phyloP scores from a whole-genome alignment of 805 yeast species.

The Starmerella cellae region DNA sequence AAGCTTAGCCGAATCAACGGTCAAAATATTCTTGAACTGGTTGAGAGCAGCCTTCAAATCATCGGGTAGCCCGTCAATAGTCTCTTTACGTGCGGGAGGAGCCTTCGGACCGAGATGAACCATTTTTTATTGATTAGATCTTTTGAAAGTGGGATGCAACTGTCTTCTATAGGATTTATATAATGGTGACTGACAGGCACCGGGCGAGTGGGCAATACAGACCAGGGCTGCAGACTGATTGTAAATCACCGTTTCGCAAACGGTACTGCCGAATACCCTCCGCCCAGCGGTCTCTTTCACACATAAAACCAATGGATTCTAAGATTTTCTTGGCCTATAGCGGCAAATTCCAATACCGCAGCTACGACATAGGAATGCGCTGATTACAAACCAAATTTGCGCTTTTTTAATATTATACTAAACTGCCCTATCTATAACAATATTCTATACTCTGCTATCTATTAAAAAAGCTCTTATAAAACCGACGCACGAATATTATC shows the following conservation, averaged over 20 bases:
- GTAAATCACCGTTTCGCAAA: not conserved
- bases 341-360: too few relatives aligned
- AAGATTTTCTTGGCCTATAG: too few relatives aligned
- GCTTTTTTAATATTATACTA: too few relatives aligned
- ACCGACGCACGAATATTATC: too few relatives aligned
- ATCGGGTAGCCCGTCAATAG: constrained; percentile 49
- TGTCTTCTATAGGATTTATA: not conserved
- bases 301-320: too few relatives aligned
- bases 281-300: not conserved
- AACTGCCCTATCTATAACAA: too few relatives aligned
- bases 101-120: constrained; percentile 75
- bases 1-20: constrained; percentile 48
- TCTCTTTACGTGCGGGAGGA: constrained; percentile 67
- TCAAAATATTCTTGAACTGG: constrained; percentile 46
- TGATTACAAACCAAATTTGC: too few relatives aligned
- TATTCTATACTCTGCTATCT: too few relatives aligned
- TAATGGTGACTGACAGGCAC: not conserved
- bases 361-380: too few relatives aligned
- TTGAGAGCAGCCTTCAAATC: constrained; percentile 46
- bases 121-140: constrained; percentile 32
- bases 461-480: too few relatives aligned
- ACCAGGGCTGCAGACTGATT: not conserved
- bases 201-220: not conserved
- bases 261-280: not conserved
- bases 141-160: not conserved